phyloP scores from a whole-genome alignment of 1,284 basidiomycete species.

The Sporisorium iseilematis-ciliati region DNA sequence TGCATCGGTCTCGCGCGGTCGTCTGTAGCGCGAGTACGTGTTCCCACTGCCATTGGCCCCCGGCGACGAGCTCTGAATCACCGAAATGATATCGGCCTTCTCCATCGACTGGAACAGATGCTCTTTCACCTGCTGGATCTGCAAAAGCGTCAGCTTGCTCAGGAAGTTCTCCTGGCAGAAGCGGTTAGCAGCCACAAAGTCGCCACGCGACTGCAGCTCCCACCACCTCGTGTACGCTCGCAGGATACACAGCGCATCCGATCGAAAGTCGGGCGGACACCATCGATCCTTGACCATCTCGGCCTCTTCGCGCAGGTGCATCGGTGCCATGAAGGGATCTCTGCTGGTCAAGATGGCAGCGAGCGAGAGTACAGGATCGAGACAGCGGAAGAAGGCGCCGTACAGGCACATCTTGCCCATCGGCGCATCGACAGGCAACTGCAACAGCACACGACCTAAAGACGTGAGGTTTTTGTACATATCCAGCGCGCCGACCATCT shows the following conservation, averaged over 20 bases:
- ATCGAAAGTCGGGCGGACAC: conserved; percentile 83
- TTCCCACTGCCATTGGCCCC: conserved; percentile 11
- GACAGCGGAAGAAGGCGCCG: conserved; percentile 92
- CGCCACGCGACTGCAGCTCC: conserved; percentile 55
- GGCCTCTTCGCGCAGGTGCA: conserved; percentile 72
- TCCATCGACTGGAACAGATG: conserved; percentile 84
- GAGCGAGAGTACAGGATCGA: conserved; percentile 88
- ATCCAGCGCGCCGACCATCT: conserved; percentile 90
- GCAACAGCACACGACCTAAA: conserved; percentile 86
- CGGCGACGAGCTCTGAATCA: conserved; percentile 48
- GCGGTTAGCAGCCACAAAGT: conserved; percentile 74
- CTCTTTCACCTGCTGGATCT: conserved; percentile 85
- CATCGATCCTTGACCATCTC: conserved; percentile 82
- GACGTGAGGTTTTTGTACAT: conserved; percentile 82
- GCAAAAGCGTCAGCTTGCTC: conserved; percentile 82
- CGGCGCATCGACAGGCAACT: conserved; percentile 89
- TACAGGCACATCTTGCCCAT: conserved; percentile 90
- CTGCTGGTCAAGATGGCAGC: conserved; percentile 90
- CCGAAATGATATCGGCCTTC: conserved; percentile 72
- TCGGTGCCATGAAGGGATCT: conserved; percentile 88
- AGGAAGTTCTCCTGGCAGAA: conserved; percentile 92
- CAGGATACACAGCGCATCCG: conserved; percentile 85
- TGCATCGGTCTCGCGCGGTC: conserved; percentile 72
- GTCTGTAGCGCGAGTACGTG: conserved; percentile 40
- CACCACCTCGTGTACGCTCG: conserved; percentile 85